Conservation (phyloP, 352 stramenopile species). For the Phytophthora litchii region DNA sequence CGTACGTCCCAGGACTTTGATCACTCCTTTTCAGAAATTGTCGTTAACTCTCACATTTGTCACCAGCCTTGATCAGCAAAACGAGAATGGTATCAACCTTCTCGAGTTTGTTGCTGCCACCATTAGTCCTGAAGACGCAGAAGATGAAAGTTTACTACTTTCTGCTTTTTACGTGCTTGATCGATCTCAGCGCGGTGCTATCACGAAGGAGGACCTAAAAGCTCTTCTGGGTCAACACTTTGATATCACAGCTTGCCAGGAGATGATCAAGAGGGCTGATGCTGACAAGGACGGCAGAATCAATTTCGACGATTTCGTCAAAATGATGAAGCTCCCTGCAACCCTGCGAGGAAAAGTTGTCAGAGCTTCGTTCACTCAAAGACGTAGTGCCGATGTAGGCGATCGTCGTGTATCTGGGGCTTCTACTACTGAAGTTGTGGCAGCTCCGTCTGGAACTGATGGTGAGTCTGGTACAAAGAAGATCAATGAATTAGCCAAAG, state of each 20-base stretch:
- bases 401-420: conserved; percentile 1
- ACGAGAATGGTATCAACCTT: conserved; percentile 76
- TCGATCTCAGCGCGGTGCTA: conserved; percentile 59
- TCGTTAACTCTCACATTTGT: conserved; percentile 1
- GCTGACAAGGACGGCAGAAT: conserved; percentile 72
- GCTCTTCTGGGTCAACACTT: conserved; percentile 69
- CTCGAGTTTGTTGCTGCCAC: conserved; percentile 83
- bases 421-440: conserved; percentile 6
- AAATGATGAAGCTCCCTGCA: conserved; percentile 57
- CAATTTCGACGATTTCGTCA: conserved; percentile 72
- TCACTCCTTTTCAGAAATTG: conserved; percentile 1
- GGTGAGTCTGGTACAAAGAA: conserved; percentile 38
- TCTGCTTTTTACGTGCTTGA: conserved; percentile 70
- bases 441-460: conserved; percentile 32
- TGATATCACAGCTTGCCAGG: conserved; percentile 50
- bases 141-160: conserved; percentile 58
- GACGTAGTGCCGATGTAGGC: conserved; percentile 22
- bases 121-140: conserved; percentile 60
- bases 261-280: conserved; percentile 73
- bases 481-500: conserved; percentile 41
- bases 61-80: conserved; percentile 69
- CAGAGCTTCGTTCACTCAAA: conserved; percentile 3
- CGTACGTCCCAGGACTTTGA: conserved; percentile 39
- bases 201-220: conserved; percentile 62
- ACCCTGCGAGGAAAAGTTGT: conserved; percentile 8